Conservation (phyloP, 768 basidiomycete species). For the Lentinus tigrinus region DNA sequence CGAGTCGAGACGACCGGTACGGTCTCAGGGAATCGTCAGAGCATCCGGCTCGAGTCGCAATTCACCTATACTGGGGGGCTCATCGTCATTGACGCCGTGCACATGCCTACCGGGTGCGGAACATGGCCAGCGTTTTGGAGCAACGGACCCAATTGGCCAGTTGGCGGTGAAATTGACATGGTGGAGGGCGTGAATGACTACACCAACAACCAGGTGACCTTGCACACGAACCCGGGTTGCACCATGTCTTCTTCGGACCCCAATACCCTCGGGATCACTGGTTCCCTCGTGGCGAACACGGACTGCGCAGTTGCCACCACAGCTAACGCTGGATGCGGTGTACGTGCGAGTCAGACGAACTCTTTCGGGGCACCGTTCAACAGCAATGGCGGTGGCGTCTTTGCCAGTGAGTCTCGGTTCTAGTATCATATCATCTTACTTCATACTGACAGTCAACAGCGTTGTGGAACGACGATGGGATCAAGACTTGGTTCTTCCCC, state of each 20-base stretch:
- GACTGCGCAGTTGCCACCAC: slow-evolving; percentile 73
- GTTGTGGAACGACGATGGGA: slow-evolving; percentile 75
- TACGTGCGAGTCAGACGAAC: slow-evolving; percentile 54
- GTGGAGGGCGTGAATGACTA: slow-evolving; percentile 82
- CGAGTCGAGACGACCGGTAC: slow-evolving; percentile 79
- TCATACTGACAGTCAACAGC: slow-evolving; percentile 37
- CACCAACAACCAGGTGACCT: slow-evolving; percentile 77
- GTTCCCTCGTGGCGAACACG: slow-evolving; percentile 64
- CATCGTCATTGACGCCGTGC: slow-evolving; percentile 78
- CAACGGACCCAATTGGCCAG: slow-evolving; percentile 60
- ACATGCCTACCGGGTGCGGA: slow-evolving; percentile 90
- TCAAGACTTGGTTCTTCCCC: slow-evolving; percentile 82
- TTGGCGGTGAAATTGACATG: slow-evolving; percentile 78
- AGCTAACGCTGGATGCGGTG: slow-evolving; percentile 79
- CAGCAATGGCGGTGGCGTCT: slow-evolving; percentile 80
- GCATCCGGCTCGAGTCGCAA: slow-evolving; percentile 74
- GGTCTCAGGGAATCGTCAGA: slow-evolving; percentile 66
- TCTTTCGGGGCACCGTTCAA: slow-evolving; percentile 91
- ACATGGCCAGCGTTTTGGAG: slow-evolving; percentile 67
- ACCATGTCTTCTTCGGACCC: slow-evolving; percentile 50
- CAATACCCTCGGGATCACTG: slow-evolving; percentile 53
- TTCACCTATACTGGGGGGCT: slow-evolving; percentile 62
- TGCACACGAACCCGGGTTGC: slow-evolving; percentile 78
- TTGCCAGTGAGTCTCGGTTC: slow-evolving; percentile 65
- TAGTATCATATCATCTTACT: neutral